Evolutionary conservation across 345 rosid species (phyloP).

Genomic region (Clarkia xantiana): DNA sequence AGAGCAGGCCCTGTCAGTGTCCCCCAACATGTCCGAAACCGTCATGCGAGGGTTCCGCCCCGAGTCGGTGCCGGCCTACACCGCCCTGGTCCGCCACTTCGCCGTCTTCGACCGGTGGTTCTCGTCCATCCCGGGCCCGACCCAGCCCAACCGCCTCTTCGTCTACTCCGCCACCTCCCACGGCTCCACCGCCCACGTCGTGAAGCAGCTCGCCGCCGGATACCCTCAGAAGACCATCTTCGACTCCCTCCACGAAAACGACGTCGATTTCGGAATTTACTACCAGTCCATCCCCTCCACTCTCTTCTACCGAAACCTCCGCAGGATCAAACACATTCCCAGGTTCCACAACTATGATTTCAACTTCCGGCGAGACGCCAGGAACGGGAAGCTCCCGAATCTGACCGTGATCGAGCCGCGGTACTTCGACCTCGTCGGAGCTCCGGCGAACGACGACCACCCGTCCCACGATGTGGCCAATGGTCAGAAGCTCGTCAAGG

Average conservation of each 20-base stretch:
- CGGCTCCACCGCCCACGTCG: conserved; percentile 81
- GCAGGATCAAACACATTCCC: conserved; percentile 61
- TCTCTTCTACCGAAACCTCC: conserved; percentile 63
- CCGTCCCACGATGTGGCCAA: conserved; percentile 92
- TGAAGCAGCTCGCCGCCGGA: conserved; percentile 59
- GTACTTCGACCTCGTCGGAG: conserved; percentile 57
- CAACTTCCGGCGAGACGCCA: conserved; percentile 64
- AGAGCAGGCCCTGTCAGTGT: conserved; percentile 74
- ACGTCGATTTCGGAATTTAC: conserved; percentile 55
- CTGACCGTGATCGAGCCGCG: conserved; percentile 83
- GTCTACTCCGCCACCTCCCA: conserved; percentile 91
- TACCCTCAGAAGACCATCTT: conserved; percentile 93
- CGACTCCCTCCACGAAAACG: conserved; percentile 65
- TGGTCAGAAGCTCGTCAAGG: conserved; percentile 79
- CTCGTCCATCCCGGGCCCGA: conserved; percentile 92
- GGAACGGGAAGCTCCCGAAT: conserved; percentile 56
- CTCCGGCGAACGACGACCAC: conserved; percentile 85
- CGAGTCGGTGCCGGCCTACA: conserved; percentile 54
- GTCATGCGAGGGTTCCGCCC: conserved; percentile 87
- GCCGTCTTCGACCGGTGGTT: conserved; percentile 92
- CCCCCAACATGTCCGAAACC: conserved; percentile 50
- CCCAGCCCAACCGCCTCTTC: conserved; percentile 85
- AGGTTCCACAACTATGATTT: conserved; percentile 58
- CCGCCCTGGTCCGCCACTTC: conserved; percentile 52
- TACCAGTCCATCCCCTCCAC: conserved; percentile 73